A percentile compares a stretch with the other conserved stretches of the same genome.
phyloP scores from a whole-genome alignment of 306 rosid species.

The Gastrolobium bilobum region DNA sequence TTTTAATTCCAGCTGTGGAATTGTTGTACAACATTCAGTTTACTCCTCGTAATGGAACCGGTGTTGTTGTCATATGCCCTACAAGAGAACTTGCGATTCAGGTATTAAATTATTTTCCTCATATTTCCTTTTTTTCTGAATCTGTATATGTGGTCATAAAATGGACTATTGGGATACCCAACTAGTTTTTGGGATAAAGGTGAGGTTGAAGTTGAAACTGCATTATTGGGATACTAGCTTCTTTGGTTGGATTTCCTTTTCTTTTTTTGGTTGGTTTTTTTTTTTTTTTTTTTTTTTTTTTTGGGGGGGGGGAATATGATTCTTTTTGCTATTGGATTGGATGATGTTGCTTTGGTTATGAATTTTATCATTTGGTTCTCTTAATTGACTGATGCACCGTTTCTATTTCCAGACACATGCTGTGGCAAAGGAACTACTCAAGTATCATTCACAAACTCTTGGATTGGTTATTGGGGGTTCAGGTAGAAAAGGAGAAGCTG shows the following conservation, averaged over 20 bases:
- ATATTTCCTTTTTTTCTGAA: background rate
- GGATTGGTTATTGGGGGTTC: slow-evolving; percentile 93
- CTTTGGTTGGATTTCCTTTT: background rate
- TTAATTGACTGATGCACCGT: slow-evolving; percentile 18
- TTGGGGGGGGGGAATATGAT: background rate
- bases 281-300: background rate
- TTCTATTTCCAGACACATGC: slow-evolving; percentile 79
- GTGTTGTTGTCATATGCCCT: slow-evolving; percentile 89
- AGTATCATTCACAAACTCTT: slow-evolving; percentile 90
- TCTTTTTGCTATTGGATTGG: background rate
- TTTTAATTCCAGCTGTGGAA: slow-evolving; percentile 92
- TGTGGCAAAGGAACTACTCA: slow-evolving; percentile 89
- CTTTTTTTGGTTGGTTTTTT: too few relatives aligned
- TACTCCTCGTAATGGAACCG: slow-evolving; percentile 81
- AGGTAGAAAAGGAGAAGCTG: slow-evolving; percentile 88
- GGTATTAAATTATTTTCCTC: slow-evolving; percentile 54
- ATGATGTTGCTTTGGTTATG: slow-evolving; percentile 4
- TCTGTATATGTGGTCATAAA: too few relatives aligned
- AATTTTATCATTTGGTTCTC: background rate
- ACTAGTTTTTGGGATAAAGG: too few relatives aligned
- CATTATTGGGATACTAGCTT: background rate
- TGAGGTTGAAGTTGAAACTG: too few relatives aligned
- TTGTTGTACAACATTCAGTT: slow-evolving; percentile 64
- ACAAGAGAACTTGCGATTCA: slow-evolving; percentile 98
- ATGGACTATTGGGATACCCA: background rate